Evolutionary conservation across 257 asterid genomes (phyloP), one percentile per base, ranked within the genome.

Genomic region (Ballota nigra): DNA sequence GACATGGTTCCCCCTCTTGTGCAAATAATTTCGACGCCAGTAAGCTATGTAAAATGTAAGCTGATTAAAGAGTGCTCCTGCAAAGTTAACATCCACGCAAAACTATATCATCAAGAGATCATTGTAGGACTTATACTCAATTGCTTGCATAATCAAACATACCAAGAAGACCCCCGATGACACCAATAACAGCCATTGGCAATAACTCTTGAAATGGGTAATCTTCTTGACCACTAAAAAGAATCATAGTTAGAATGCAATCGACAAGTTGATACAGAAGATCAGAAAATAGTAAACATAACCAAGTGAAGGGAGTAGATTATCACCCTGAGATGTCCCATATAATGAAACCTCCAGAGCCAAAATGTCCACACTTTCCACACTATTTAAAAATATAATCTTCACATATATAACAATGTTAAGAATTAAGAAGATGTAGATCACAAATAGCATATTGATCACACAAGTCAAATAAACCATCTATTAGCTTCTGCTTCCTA

Each of bases 361-460:
- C 99, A 83, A 95, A 95, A 85, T 92, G 99, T 53, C 99, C 99
- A 80, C 99, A 95, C 61, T 95, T 89, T 71, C 97, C 99, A 82
- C 97, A 86, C 81, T 75, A n/a, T n/a, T n/a, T n/a, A n/a, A n/a
- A n/a, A n/a, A n/a, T n/a, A n/a, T n/a, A n/a, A n/a, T n/a, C n/a
- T n/a, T n/a, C n/a, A n/a, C n/a, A n/a, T n/a, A n/a, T n/a, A n/a
- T n/a, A n/a, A n/a, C n/a, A n/a, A n/a, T n/a, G n/a, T n/a, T n/a
- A n/a, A n/a, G n/a, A n/a, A n/a, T n/a, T n/a, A n/a, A n/a, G n/a
- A n/a, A n/a, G n/a, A n/a, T n/a, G n/a, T n/a, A n/a, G n/a, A n/a
- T n/a, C n/a, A n/a, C n/a, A n/a, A n/a, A n/a, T n/a, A n/a, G n/a
- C n/a, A n/a, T n/a, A n/a, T n/a, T n/a, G n/a, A n/a, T n/a, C n/a